Evolutionary conservation across 2,329 filamentous ascomycete species (phyloP).

Genomic region (Ophiostoma ulmi): DNA sequence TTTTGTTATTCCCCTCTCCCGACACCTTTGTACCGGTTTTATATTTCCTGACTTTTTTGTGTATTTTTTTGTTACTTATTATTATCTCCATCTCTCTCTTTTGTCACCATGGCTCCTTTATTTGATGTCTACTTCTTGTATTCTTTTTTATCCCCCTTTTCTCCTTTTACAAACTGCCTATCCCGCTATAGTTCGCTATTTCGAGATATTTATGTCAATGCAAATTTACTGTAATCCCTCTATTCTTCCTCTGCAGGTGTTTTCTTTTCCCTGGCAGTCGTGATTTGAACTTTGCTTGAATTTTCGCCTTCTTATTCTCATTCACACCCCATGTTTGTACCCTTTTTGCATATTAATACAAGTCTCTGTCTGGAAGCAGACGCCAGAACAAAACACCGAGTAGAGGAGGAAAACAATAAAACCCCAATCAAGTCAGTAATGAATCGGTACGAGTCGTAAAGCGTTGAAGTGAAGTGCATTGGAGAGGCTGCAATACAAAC

Average conservation of each 20-base stretch:
- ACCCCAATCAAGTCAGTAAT: too few relatives aligned
- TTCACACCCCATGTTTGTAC: background rate
- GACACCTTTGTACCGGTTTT: background rate
- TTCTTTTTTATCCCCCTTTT: background rate
- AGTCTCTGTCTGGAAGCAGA: too few relatives aligned
- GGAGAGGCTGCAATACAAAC: too few relatives aligned
- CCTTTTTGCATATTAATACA: background rate
- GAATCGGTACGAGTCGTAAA: too few relatives aligned
- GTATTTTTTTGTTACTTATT: background rate
- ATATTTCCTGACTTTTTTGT: background rate
- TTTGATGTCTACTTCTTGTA: conserved; percentile 15
- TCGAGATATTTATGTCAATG: conserved; percentile 7
- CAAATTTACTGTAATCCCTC: background rate
- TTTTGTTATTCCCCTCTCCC: conserved; percentile 6
- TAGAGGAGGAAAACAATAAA: too few relatives aligned
- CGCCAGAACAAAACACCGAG: too few relatives aligned
- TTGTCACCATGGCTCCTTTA: conserved; percentile 16
- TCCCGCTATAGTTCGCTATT: background rate
- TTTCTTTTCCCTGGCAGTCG: background rate
- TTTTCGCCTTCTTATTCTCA: background rate
- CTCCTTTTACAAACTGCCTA: background rate
- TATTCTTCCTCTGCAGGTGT: background rate
- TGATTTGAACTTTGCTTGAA: background rate
- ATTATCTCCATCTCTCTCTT: conserved; percentile 8
- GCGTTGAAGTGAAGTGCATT: too few relatives aligned